These are phyloP conservation scores for Eucalyptus leucophloia DNA, from an alignment of 345 rosid genomes.

Conservation along the genomic window DNA sequence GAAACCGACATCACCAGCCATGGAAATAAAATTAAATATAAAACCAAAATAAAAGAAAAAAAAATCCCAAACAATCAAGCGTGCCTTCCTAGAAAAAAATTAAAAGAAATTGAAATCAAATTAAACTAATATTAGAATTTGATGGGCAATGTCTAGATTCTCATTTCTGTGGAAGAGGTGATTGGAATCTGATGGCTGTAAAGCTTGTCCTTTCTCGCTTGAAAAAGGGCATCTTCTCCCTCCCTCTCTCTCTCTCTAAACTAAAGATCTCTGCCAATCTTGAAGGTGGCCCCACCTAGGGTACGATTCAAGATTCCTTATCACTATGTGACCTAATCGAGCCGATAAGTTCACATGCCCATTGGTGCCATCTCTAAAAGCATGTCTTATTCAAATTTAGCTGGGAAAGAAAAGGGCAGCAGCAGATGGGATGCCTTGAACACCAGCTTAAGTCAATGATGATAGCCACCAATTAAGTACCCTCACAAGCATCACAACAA, in stretches of 20 bases:
- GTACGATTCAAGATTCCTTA: neutral
- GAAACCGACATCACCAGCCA: constrained; percentile 8
- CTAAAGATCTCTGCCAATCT: neutral
- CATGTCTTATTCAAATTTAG: neutral
- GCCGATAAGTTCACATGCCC: neutral
- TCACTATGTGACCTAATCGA: neutral
- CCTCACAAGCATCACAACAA: neutral
- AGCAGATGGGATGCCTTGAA: neutral
- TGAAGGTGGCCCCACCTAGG: neutral
- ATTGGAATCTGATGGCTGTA: constrained; percentile 33
- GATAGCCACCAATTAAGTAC: neutral
- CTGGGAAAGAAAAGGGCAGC: neutral
- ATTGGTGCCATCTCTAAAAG: neutral
- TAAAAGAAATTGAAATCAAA: neutral
- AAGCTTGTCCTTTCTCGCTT: constrained; percentile 13
- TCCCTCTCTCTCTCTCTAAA: neutral
- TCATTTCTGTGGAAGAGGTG: neutral
- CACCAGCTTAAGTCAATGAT: neutral
- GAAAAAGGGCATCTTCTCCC: neutral
- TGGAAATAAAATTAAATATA: constrained; percentile 10
- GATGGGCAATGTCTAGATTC: neutral
- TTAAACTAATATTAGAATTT: neutral
- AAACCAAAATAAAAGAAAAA: neutral
- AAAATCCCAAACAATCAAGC: neutral
- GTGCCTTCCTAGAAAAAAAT: neutral